Percentiles rank a stretch among this genome's conserved stretches.
Conservation (phyloP, 148 eudicot species). For the Salicornia ramosissima region DNA sequence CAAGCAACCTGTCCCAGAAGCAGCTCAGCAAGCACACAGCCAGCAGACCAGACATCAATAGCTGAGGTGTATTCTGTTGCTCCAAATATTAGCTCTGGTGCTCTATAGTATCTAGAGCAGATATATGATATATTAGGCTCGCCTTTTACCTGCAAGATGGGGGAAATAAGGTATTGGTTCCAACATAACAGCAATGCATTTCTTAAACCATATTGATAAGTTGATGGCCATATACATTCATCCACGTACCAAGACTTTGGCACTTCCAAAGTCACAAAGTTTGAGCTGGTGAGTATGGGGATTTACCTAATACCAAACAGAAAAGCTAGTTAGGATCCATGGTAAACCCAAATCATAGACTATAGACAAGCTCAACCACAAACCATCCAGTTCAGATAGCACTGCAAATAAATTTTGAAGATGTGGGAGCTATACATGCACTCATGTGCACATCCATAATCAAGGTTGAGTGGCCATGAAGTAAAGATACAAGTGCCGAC, state of each 20-base stretch:
- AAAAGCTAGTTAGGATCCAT: constrained; percentile 1
- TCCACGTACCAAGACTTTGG: constrained; percentile 75
- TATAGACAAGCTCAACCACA: neutral
- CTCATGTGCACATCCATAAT: neutral
- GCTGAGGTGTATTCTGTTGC: constrained; percentile 91
- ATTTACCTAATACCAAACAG: constrained; percentile 56
- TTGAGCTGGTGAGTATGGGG: constrained; percentile 93
- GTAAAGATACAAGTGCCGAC: neutral
- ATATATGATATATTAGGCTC: constrained; percentile 95
- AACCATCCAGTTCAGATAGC: neutral
- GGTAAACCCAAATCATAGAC: neutral
- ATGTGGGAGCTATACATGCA: neutral
- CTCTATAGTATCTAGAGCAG: constrained; percentile 94
- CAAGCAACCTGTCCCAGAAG: constrained; percentile 74
- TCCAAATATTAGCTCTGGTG: constrained; percentile 95
- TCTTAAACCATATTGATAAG: neutral
- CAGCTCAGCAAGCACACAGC: constrained; percentile 89
- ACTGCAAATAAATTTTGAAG: neutral
- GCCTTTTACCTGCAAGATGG: constrained; percentile 66
- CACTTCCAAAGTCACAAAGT: constrained; percentile 91
- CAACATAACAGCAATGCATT: constrained; percentile 1
- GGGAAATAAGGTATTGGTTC: neutral
- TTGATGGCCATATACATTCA: neutral
- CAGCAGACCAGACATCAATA: constrained; percentile 91
- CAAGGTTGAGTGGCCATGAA: neutral